Evolutionary conservation across 2,329 filamentous ascomycete species (phyloP), one percentile per base, ranked within the genome.

Genomic region (Parascedosporium putredinis): DNA sequence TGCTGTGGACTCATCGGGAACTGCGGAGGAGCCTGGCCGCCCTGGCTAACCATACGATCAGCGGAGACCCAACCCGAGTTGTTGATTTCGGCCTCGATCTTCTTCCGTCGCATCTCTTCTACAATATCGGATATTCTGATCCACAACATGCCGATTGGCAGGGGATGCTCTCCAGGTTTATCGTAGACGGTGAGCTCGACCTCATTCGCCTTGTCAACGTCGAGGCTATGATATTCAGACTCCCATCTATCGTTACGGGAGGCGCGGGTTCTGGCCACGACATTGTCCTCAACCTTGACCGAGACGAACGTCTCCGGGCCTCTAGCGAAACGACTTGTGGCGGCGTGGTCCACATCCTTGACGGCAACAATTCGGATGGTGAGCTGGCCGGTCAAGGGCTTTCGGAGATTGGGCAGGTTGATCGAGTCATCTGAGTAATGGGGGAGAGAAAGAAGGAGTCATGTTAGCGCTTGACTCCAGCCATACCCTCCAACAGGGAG

Each of bases 111-210:
- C 77, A 98, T 91, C 67, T 98, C 93, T 64, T 98, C 93, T 2
- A 89, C 88, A 56, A 98, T 95, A 64, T 98, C 93, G 14, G 93
- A 95, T 61, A 98, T 91, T 53, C 93, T 79, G 52, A 98, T 83
- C 93, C 93, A 98, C 12, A 97, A 77, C 76, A 98, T 83, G 51
- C 85, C 93, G 60, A 98, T 95, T 36, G 93, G 93, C 47, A 94
- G 82, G 12, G 90, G 84, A 58, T 95, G 86, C 59, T 96, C 90
- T 55, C 84, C 83, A 2, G 89, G 84, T 69, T 95, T 96, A 65
- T 98, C 93, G 66, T 98, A 98, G 9, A 98, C 90, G 0, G 89
- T 97, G 49, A 98, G 79, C 64, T 98, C 93, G 54, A 98, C 88
- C 68, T 98, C 93, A 66, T 98, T 98, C 48, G 93, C 93, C 71